phyloP scores from a whole-genome alignment of 1,284 basidiomycete species.

The Cutaneotrichosporon curvatum region DNA sequence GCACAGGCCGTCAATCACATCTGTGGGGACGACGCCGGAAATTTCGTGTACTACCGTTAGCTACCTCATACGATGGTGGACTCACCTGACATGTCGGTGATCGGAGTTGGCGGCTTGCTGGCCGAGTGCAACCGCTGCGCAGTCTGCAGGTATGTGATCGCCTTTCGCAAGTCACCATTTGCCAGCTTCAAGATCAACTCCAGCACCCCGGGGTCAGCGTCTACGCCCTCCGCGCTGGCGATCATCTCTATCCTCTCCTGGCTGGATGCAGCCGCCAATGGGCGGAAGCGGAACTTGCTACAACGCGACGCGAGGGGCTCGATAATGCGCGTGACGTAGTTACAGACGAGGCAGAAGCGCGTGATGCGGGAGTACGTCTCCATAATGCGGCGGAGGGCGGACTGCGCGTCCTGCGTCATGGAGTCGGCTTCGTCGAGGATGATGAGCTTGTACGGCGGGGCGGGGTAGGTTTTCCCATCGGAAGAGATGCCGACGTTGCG shows the following conservation, averaged over 20 bases:
- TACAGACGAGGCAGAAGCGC: conserved; percentile 96
- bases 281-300: conserved; percentile 97
- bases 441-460: conserved; percentile 97
- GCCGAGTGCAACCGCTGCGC: conserved; percentile 75
- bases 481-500: conserved; percentile 60
- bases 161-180: conserved; percentile 86
- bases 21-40: conserved; percentile 83
- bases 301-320: conserved; percentile 98
- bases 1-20: conserved; percentile 64
- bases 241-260: conserved; percentile 72
- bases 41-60: conserved; percentile 73
- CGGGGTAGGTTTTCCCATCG: conserved; percentile 81
- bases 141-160: conserved; percentile 98
- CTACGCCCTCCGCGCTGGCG: conserved; percentile 54
- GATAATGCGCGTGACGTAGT: conserved; percentile 98
- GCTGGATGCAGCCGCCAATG: conserved; percentile 73
- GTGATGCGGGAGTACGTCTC: conserved; percentile 96
- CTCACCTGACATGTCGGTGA: conserved; percentile 54
- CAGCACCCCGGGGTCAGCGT: conserved; percentile 47
- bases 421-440: conserved; percentile 99
- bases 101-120: conserved; percentile 60
- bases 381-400: conserved; percentile 93
- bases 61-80: not conserved
- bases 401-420: conserved; percentile 99
- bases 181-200: conserved; percentile 52